A percentile compares a stretch with the other conserved stretches of the same genome.
Conservation (phyloP, 371 early-diverging fungal species). For the Catenaria anguillulae region DNA sequence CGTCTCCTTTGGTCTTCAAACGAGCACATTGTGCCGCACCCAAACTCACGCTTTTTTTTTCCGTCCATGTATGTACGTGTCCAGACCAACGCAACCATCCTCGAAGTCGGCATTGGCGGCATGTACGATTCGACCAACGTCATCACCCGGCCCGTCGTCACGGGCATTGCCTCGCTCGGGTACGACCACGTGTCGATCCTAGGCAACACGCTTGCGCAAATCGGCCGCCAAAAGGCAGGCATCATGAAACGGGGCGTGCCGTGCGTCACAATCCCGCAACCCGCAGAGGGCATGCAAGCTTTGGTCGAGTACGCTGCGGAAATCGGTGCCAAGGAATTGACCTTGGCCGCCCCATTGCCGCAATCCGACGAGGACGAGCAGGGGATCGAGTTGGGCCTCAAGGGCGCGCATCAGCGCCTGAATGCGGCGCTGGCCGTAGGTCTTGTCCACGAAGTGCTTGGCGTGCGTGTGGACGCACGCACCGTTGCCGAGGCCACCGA, state of each 20-base stretch:
- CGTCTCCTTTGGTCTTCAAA: too few relatives aligned
- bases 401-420: constrained; percentile 47
- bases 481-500: not conserved
- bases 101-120: constrained; percentile 77
- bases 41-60: constrained; percentile 57
- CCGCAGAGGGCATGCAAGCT: constrained; percentile 47
- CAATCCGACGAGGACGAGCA: too few relatives aligned
- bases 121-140: constrained; percentile 61
- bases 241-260: constrained; percentile 48
- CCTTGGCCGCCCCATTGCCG: not conserved
- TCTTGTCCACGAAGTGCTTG: constrained; percentile 35
- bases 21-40: too few relatives aligned
- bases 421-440: constrained; percentile 70
- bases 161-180: constrained; percentile 50
- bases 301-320: constrained; percentile 52
- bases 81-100: constrained; percentile 29
- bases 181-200: constrained; percentile 57
- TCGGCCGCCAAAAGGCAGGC: constrained; percentile 62
- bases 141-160: constrained; percentile 6
- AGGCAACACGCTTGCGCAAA: constrained; percentile 45
- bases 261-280: constrained; percentile 53
- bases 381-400: not conserved
- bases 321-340: constrained; percentile 13
- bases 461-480: not conserved
- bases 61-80: not conserved